These are phyloP conservation scores for Penicillium herquei DNA, from an alignment of 495 filamentous ascomycete genomes.

Conservation along the genomic window DNA sequence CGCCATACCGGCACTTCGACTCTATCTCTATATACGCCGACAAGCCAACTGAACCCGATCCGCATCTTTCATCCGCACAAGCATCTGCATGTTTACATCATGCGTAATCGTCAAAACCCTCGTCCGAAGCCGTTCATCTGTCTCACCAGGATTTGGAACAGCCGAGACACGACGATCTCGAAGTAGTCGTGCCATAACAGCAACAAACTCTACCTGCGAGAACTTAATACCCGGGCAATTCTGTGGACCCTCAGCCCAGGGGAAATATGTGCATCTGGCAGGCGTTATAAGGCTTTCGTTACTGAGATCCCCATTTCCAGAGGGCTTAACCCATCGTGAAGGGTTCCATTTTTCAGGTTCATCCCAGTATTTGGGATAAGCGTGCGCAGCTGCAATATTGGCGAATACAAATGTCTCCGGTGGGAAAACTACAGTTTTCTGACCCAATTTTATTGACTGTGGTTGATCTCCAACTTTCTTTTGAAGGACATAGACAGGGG, in stretches of 20 bases:
- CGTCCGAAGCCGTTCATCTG: not conserved
- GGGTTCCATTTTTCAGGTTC: slow-evolving; percentile 49
- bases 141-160: not conserved
- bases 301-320: not conserved
- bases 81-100: not conserved
- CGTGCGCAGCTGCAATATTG: slow-evolving; percentile 37
- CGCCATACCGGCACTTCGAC: too few relatives aligned
- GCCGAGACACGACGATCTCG: not conserved
- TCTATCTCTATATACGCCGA: not conserved
- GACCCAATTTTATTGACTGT: slow-evolving; percentile 16
- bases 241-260: slow-evolving; percentile 48
- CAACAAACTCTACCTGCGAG: slow-evolving; percentile 54
- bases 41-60: not conserved
- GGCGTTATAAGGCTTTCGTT: slow-evolving; percentile 24
- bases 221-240: slow-evolving; percentile 53
- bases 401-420: slow-evolving; percentile 24
- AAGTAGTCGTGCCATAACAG: slow-evolving; percentile 28
- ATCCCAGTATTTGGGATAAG: slow-evolving; percentile 31
- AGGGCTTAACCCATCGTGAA: slow-evolving; percentile 36
- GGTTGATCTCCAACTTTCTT: slow-evolving; percentile 34
- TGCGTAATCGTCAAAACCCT: not conserved
- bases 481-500: slow-evolving; percentile 39
- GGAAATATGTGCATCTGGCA: slow-evolving; percentile 38
- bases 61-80: not conserved
- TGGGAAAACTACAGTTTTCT: slow-evolving; percentile 23